These are phyloP conservation scores for Saccharomycopsis sp. DNA, from an alignment of 805 yeast species.

Conservation along the genomic window DNA sequence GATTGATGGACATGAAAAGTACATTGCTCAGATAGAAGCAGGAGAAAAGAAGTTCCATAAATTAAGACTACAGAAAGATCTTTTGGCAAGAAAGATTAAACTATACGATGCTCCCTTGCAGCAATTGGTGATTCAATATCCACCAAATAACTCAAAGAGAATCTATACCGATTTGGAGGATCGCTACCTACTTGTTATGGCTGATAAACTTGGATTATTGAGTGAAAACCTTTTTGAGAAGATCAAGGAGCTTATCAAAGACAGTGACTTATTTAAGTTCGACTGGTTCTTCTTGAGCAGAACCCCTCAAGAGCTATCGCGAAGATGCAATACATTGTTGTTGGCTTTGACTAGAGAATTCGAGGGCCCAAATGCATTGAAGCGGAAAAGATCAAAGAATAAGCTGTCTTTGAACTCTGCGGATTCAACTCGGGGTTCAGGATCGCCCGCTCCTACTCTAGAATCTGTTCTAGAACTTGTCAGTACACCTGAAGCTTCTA, in stretches of 20 bases:
- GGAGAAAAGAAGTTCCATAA: conserved; percentile 64
- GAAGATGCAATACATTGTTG: conserved; percentile 62
- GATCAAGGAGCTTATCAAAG: conserved; percentile 56
- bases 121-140: conserved; percentile 59
- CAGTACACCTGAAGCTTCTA: background rate
- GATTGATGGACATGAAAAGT: conserved; percentile 67
- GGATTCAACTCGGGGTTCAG: background rate
- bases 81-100: conserved; percentile 47
- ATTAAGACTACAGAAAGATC: conserved; percentile 45
- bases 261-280: conserved; percentile 55
- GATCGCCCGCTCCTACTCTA: background rate
- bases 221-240: conserved; percentile 54
- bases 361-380: conserved; percentile 53
- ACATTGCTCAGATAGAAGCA: conserved; percentile 61
- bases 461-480: background rate
- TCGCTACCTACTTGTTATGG: conserved; percentile 53
- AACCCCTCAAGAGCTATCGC: conserved; percentile 62
- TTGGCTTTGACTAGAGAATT: conserved; percentile 64
- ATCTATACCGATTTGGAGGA: conserved; percentile 67
- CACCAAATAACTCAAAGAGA: conserved; percentile 78
- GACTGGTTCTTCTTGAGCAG: conserved; percentile 71
- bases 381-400: conserved; percentile 34
- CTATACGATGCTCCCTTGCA: conserved; percentile 53
- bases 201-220: conserved; percentile 58
- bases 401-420: background rate